Conservation (phyloP, 768 basidiomycete genomes). For the Russula earlei region DNA sequence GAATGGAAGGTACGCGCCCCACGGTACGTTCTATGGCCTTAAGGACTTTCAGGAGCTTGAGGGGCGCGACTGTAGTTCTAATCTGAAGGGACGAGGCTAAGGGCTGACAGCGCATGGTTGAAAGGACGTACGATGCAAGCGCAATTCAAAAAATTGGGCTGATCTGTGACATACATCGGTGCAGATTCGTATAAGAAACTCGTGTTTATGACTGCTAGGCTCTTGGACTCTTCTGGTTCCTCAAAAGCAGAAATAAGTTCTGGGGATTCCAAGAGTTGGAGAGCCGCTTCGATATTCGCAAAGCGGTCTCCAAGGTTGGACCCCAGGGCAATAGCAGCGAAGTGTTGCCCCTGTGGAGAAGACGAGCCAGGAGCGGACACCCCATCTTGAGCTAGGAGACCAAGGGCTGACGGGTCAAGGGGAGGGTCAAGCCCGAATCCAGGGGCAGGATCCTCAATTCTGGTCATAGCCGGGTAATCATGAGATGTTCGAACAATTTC, state of each 20-base stretch:
- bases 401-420: not conserved
- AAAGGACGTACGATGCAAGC: slow-evolving; percentile 67
- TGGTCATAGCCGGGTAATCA: slow-evolving; percentile 28
- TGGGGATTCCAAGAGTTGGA: slow-evolving; percentile 57
- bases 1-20: slow-evolving; percentile 68
- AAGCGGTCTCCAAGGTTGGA: slow-evolving; percentile 88
- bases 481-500: slow-evolving; percentile 40
- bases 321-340: slow-evolving; percentile 69
- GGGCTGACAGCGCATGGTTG: no score
- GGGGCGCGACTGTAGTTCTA: slow-evolving; percentile 59
- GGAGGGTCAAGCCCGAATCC: slow-evolving; percentile 11
- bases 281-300: slow-evolving; percentile 68
- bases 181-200: slow-evolving; percentile 89
- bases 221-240: slow-evolving; percentile 22
- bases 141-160: slow-evolving; percentile 82
- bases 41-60: slow-evolving; percentile 46
- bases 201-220: slow-evolving; percentile 51
- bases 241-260: slow-evolving; percentile 23
- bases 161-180: slow-evolving; percentile 93
- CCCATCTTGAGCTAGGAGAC: not conserved
- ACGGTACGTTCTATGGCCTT: slow-evolving; percentile 68
- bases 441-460: not conserved
- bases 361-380: not conserved
- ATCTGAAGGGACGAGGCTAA: slow-evolving; percentile 39
- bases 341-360: slow-evolving; percentile 22